Evolutionary conservation across 495 filamentous ascomycete genomes (phyloP).

Genomic region (Lepraria neglecta): DNA sequence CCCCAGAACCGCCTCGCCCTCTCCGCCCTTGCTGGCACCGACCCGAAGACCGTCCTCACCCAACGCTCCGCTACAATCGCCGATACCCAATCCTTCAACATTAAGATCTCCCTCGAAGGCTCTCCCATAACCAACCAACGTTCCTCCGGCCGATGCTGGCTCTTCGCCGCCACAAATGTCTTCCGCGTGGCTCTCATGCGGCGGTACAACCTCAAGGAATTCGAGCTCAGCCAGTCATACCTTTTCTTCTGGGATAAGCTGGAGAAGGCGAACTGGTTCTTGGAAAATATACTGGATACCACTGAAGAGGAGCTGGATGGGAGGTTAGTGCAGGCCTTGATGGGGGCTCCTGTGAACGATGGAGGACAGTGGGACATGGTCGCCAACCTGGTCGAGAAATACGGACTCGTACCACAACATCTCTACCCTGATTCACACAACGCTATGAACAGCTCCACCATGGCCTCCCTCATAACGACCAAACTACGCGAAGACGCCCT

Average conservation of each 20-base stretch:
- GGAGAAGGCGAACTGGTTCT: slow-evolving; percentile 84
- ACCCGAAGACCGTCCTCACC: slow-evolving; percentile 48
- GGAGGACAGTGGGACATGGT: slow-evolving; percentile 94
- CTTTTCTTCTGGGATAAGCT: slow-evolving; percentile 96
- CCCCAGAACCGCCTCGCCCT: slow-evolving; percentile 59
- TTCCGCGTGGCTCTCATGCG: slow-evolving; percentile 81
- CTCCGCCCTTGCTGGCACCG: slow-evolving; percentile 54
- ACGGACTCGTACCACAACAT: slow-evolving; percentile 71
- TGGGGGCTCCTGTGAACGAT: slow-evolving; percentile 62
- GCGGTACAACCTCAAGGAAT: slow-evolving; percentile 66
- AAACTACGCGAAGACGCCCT: slow-evolving; percentile 83
- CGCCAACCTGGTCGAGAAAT: slow-evolving; percentile 77
- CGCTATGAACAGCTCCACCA: slow-evolving; percentile 57
- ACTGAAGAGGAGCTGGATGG: slow-evolving; percentile 59
- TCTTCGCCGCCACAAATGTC: slow-evolving; percentile 81
- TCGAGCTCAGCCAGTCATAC: slow-evolving; percentile 79
- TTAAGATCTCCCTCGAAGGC: slow-evolving; percentile 76
- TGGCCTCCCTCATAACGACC: slow-evolving; percentile 71
- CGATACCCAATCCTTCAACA: slow-evolving; percentile 74
- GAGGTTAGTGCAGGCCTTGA: slow-evolving; percentile 60
- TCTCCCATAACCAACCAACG: slow-evolving; percentile 79
- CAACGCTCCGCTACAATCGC: slow-evolving; percentile 45
- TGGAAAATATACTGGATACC: slow-evolving; percentile 74
- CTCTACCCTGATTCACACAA: slow-evolving; percentile 77
- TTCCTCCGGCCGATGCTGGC: slow-evolving; percentile 75